phyloP scores from a whole-genome alignment of 2,329 filamentous ascomycete genomes.

The Beauveria pseudobassiana region DNA sequence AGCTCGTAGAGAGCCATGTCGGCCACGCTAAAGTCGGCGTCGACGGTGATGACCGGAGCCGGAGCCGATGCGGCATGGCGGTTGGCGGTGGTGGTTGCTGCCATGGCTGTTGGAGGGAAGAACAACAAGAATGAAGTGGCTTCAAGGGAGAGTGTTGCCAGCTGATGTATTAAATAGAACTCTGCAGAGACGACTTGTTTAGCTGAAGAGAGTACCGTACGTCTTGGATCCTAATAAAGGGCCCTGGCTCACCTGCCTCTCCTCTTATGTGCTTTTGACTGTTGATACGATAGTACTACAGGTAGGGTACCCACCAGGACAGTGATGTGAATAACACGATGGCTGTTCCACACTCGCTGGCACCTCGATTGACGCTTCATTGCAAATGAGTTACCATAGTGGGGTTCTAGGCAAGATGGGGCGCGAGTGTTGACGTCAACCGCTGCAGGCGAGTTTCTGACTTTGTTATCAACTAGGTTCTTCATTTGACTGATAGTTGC shows the following conservation, averaged over 20 bases:
- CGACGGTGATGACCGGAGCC: not conserved
- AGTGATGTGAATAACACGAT: too few relatives aligned
- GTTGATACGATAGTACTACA: too few relatives aligned
- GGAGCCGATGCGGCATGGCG: not conserved
- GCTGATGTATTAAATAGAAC: not conserved
- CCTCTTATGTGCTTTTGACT: too few relatives aligned
- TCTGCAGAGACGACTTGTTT: not conserved
- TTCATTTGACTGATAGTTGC: not conserved
- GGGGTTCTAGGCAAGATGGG: not conserved
- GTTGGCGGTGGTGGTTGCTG: not conserved
- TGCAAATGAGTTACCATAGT: too few relatives aligned
- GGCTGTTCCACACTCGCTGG: not conserved
- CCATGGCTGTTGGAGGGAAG: not conserved
- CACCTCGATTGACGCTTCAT: not conserved
- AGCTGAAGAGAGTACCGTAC: too few relatives aligned
- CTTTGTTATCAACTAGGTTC: not conserved
- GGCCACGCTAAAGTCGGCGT: constrained; percentile 1
- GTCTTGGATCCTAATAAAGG: too few relatives aligned
- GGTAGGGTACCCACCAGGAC: too few relatives aligned
- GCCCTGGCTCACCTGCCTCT: too few relatives aligned
- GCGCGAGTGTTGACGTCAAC: not conserved
- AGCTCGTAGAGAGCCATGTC: constrained; percentile 8
- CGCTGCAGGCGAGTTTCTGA: not conserved
- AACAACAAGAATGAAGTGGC: not conserved
- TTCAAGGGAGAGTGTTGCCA: too few relatives aligned